A percentile compares a stretch with the other conserved stretches of the same genome.
Conservation (phyloP, 768 basidiomycete species). For the Leccinum truebloodii region DNA sequence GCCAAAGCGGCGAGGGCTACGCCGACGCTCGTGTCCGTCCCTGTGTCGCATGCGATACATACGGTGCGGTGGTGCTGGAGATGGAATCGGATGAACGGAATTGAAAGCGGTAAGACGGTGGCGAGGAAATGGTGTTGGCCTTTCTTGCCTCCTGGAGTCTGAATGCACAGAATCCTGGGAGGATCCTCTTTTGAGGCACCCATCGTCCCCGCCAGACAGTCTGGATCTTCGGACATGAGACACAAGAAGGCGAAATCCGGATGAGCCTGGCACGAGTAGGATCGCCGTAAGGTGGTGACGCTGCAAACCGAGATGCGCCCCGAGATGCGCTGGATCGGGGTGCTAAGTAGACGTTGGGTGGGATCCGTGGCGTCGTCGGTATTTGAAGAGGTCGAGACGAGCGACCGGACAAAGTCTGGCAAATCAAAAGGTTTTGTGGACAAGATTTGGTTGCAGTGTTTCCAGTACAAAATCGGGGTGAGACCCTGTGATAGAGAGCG, state of each 20-base stretch:
- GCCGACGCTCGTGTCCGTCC: conserved; percentile 65
- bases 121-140: conserved; percentile 53
- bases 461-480: conserved; percentile 75
- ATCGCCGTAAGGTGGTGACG: conserved; percentile 28
- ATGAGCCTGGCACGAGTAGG: conserved; percentile 1
- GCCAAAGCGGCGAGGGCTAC: conserved; percentile 60
- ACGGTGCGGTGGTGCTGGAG: conserved; percentile 40
- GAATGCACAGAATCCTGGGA: conserved; percentile 25
- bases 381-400: conserved; percentile 10
- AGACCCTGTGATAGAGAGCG: conserved; percentile 53
- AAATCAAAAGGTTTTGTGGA: conserved; percentile 49
- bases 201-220: neutral
- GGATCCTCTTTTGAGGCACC: neutral
- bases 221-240: conserved; percentile 11
- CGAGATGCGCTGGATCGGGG: conserved; percentile 29
- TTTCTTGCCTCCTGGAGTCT: conserved; percentile 47
- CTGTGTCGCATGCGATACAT: conserved; percentile 55
- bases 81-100: conserved; percentile 45
- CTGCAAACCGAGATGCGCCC: conserved; percentile 46
- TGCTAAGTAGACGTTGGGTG: neutral
- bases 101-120: conserved; percentile 47
- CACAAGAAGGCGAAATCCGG: conserved; percentile 18
- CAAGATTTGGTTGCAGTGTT: conserved; percentile 50
- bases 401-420: conserved; percentile 29
- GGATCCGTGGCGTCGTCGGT: neutral